Evolutionary conservation across 2,329 filamentous ascomycete genomes (phyloP).

Genomic region (Colletotrichum sp.): DNA sequence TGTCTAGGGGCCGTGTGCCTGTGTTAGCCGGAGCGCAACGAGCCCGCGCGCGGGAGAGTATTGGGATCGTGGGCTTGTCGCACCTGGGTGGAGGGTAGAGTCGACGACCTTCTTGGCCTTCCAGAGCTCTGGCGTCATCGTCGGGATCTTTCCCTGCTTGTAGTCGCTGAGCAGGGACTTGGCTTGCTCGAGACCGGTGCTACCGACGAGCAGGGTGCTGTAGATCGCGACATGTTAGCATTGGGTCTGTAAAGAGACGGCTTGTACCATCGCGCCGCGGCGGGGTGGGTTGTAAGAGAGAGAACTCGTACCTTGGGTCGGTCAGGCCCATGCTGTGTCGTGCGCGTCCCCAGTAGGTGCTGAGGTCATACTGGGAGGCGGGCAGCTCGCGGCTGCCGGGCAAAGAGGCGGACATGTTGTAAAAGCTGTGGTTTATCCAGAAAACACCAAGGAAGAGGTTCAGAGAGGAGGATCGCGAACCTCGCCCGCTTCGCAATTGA

Average conservation of each 20-base stretch:
- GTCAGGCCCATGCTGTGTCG: slow-evolving; percentile 87
- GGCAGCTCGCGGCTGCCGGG: slow-evolving; percentile 81
- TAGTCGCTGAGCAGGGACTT: slow-evolving; percentile 84
- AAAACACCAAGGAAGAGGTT: background rate
- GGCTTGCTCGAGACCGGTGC: slow-evolving; percentile 80
- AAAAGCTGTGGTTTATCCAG: background rate
- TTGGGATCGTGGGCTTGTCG: slow-evolving; percentile 27
- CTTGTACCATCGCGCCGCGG: background rate
- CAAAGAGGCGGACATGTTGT: slow-evolving; percentile 67
- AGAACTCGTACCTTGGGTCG: slow-evolving; percentile 84
- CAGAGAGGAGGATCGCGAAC: background rate
- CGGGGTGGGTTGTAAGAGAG: background rate
- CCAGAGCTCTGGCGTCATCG: slow-evolving; percentile 94
- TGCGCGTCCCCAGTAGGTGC: slow-evolving; percentile 94
- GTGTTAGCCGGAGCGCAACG: slow-evolving; percentile 10
- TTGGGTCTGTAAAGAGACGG: background rate
- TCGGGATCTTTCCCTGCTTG: slow-evolving; percentile 79
- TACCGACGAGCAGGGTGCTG: slow-evolving; percentile 86
- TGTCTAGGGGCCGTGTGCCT: slow-evolving; percentile 65
- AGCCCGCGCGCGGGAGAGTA: background rate
- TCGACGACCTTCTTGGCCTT: slow-evolving; percentile 96
- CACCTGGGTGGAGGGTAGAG: slow-evolving; percentile 94
- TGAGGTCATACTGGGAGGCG: slow-evolving; percentile 89
- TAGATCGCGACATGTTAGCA: background rate
- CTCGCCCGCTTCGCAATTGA: background rate